phyloP scores from a whole-genome alignment of 352 stramenopile species.

The Globisporangium parvum region DNA sequence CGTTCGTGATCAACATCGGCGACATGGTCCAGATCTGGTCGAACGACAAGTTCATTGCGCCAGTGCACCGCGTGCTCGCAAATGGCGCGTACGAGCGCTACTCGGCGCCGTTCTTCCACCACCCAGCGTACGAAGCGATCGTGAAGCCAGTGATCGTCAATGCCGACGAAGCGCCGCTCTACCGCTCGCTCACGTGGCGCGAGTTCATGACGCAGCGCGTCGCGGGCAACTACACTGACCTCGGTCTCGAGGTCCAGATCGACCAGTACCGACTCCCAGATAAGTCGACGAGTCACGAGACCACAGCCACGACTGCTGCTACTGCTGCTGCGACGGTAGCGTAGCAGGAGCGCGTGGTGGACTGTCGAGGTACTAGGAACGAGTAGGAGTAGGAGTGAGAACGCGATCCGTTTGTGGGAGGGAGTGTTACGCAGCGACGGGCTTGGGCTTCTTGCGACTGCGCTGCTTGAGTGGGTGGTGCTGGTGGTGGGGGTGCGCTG shows the following conservation, averaged over 20 bases:
- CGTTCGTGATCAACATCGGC: conserved; percentile 52
- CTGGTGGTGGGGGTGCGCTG: too few relatives aligned
- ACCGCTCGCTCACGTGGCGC: conserved; percentile 81
- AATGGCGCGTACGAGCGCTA: conserved; percentile 22
- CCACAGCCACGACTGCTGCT: too few relatives aligned
- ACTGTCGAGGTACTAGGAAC: too few relatives aligned
- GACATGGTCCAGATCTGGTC: conserved; percentile 54
- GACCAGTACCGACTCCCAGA: conserved; percentile 41
- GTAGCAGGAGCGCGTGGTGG: too few relatives aligned
- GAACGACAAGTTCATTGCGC: conserved; percentile 37
- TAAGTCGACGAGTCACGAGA: too few relatives aligned
- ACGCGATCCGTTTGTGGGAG: too few relatives aligned
- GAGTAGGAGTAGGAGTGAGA: too few relatives aligned
- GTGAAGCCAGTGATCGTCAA: conserved; percentile 61
- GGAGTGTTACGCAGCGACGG: too few relatives aligned
- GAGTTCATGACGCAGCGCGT: conserved; percentile 87
- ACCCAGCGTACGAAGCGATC: conserved; percentile 53
- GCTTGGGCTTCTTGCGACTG: too few relatives aligned
- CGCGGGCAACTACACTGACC: conserved; percentile 88
- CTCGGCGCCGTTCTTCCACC: conserved; percentile 41
- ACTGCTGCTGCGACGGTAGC: too few relatives aligned
- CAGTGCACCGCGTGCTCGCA: conserved; percentile 37
- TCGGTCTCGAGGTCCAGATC: conserved; percentile 92
- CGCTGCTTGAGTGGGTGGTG: too few relatives aligned
- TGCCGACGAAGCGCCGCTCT: conserved; percentile 33